Percentiles rank a stretch among this genome's conserved stretches.
Conservation (phyloP, 2,329 filamentous ascomycete species). For the Aspergillus thermomutatus region DNA sequence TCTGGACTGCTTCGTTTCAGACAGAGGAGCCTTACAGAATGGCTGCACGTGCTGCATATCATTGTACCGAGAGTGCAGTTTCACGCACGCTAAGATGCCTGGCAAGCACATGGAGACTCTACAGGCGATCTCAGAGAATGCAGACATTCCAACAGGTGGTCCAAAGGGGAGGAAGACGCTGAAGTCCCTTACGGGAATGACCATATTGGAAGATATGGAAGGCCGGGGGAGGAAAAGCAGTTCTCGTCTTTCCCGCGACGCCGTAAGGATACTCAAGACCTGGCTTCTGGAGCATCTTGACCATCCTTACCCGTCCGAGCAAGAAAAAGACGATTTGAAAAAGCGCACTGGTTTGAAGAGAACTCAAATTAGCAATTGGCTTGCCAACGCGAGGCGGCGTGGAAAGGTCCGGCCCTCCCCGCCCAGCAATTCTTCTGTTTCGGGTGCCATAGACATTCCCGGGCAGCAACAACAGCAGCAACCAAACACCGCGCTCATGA, state of each 20-base stretch:
- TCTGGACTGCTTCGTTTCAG: conserved; percentile 46
- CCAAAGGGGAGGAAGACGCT: conserved; percentile 40
- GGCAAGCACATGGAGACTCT: conserved; percentile 44
- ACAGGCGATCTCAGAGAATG: conserved; percentile 43
- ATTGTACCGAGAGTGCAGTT: conserved; percentile 47
- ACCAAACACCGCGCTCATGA: conserved; percentile 52
- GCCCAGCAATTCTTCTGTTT: conserved; percentile 66
- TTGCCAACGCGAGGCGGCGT: conserved; percentile 81
- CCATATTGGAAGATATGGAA: conserved; percentile 36
- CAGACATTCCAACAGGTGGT: conserved; percentile 35
- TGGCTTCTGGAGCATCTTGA: conserved; percentile 78
- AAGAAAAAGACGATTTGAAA: conserved; percentile 78
- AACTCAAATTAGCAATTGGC: conserved; percentile 86
- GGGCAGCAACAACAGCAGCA: conserved; percentile 25
- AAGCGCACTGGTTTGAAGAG: conserved; percentile 75
- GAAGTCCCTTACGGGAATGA: conserved; percentile 39
- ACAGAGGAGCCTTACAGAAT: conserved; percentile 42
- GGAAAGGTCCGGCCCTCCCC: conserved; percentile 68
- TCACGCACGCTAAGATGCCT: conserved; percentile 40
- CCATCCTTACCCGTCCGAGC: conserved; percentile 84
- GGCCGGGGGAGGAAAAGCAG: conserved; percentile 59
- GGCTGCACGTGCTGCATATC: conserved; percentile 49
- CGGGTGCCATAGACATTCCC: conserved; percentile 73
- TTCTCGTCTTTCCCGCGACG: conserved; percentile 74
- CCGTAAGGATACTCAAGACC: conserved; percentile 74